Conservation (phyloP, 768 basidiomycete species). For the Lentinula sp. region DNA sequence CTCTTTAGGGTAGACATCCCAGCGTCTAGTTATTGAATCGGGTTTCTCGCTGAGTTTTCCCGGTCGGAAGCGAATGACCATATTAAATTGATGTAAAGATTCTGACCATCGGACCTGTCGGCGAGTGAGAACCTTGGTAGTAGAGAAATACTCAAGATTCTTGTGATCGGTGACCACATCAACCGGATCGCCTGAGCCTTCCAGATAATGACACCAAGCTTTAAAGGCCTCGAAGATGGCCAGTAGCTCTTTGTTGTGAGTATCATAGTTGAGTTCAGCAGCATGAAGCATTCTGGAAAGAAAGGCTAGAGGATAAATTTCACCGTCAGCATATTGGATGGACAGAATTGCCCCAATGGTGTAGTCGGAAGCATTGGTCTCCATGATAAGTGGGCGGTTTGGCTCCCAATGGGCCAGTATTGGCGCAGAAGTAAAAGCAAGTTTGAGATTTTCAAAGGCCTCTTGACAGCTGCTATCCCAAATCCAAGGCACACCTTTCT, state of each 20-base stretch:
- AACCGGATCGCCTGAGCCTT: neutral
- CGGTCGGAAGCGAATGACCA: neutral
- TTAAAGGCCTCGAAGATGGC: neutral
- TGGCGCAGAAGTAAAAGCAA: conserved; percentile 17
- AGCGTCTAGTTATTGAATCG: too few relatives aligned
- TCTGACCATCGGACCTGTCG: neutral
- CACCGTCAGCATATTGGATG: neutral
- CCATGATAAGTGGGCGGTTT: conserved; percentile 2
- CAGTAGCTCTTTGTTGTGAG: neutral
- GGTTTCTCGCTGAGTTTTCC: too few relatives aligned
- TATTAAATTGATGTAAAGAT: neutral
- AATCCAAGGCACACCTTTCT: conserved; percentile 18
- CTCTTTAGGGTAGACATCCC: too few relatives aligned
- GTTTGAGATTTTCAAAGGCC: conserved; percentile 25
- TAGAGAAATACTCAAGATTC: neutral
- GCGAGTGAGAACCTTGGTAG: neutral
- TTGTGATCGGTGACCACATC: neutral
- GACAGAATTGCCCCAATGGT: neutral
- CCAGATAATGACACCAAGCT: neutral
- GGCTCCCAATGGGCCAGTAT: conserved; percentile 13
- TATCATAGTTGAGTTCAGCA: neutral
- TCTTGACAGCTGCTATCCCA: conserved; percentile 17
- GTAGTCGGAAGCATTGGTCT: neutral
- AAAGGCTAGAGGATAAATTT: neutral
- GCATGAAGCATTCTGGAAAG: neutral